phyloP scores from a whole-genome alignment of 805 yeast species.

The Candida caryicola region DNA sequence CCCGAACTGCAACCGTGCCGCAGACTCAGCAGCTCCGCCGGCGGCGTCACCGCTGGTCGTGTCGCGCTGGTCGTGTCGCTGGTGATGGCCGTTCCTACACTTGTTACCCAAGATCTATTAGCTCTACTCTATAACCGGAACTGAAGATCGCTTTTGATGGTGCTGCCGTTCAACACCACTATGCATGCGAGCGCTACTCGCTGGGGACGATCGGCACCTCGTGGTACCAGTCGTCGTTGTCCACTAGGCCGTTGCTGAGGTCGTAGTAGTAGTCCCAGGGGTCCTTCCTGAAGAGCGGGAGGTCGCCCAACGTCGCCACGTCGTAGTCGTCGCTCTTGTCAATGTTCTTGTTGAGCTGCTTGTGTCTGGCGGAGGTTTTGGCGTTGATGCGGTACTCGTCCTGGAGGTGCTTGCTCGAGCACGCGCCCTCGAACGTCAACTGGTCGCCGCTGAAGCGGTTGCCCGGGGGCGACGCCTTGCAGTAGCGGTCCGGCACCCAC shows the following conservation, averaged over 20 bases:
- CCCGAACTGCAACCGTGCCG: no score
- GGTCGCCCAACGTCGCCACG: slow-evolving; percentile 22
- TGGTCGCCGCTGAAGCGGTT: slow-evolving; percentile 15
- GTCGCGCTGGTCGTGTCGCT: no score
- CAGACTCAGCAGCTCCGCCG: no score
- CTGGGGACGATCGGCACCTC: background rate
- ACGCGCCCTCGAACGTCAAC: slow-evolving; percentile 39
- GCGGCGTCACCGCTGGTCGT: no score
- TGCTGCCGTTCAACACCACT: no score
- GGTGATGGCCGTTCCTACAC: no score
- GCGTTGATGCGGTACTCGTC: slow-evolving; percentile 36
- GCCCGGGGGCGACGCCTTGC: slow-evolving; percentile 13
- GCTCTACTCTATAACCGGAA: no score
- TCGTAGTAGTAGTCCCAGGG: slow-evolving; percentile 8
- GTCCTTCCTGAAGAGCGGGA: slow-evolving; percentile 42
- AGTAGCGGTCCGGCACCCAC: slow-evolving; percentile 47
- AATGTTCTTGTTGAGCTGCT: slow-evolving; percentile 18
- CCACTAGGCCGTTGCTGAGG: slow-evolving; percentile 1
- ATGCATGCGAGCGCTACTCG: no score
- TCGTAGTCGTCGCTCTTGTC: slow-evolving; percentile 25
- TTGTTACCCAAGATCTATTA: slow-evolving; percentile 5
- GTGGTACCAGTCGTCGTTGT: slow-evolving; percentile 2
- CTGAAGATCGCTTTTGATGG: no score
- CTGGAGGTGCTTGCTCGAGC: slow-evolving; percentile 31
- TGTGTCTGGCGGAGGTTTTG: slow-evolving; percentile 24